Conservation (phyloP, 2,329 filamentous ascomycete species). For the Chrysoporthe austroafricana region DNA sequence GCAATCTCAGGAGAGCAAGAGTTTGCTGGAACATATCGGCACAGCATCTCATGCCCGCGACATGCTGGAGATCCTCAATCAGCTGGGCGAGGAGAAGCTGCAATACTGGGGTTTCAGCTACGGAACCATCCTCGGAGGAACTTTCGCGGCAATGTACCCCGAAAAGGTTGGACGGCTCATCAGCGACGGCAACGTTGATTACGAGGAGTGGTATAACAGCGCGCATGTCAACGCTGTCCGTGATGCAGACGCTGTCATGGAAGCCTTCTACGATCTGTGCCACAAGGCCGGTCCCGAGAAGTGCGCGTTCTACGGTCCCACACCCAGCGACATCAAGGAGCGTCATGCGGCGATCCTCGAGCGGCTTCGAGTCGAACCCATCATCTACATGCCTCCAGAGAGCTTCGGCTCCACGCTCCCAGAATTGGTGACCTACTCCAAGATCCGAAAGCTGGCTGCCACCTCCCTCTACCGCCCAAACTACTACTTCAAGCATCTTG, state of each 20-base stretch:
- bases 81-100: slow-evolving; percentile 47
- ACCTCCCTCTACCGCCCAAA: slow-evolving; percentile 51
- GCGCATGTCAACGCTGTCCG: slow-evolving; percentile 51
- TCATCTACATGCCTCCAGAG: slow-evolving; percentile 43
- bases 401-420: slow-evolving; percentile 45
- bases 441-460: slow-evolving; percentile 48
- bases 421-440: slow-evolving; percentile 54
- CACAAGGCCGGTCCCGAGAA: slow-evolving; percentile 52
- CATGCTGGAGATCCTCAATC: slow-evolving; percentile 51
- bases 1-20: slow-evolving; percentile 39
- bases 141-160: slow-evolving; percentile 57
- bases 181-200: slow-evolving; percentile 56
- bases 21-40: slow-evolving; percentile 46
- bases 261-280: slow-evolving; percentile 58
- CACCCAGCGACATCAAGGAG: slow-evolving; percentile 43
- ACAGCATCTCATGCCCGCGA: slow-evolving; percentile 51
- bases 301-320: slow-evolving; percentile 49
- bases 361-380: slow-evolving; percentile 45
- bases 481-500: slow-evolving; percentile 45
- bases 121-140: slow-evolving; percentile 55
- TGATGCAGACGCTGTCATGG: slow-evolving; percentile 59
- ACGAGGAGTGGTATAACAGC: slow-evolving; percentile 57
- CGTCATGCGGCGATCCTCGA: slow-evolving; percentile 46
- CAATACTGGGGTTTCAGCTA: slow-evolving; percentile 61
- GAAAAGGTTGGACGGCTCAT: slow-evolving; percentile 54